Base-by-base conservation (phyloP, 2,329 filamentous ascomycete genomes). In the Scopulariopsis brevicaulis region DNA sequence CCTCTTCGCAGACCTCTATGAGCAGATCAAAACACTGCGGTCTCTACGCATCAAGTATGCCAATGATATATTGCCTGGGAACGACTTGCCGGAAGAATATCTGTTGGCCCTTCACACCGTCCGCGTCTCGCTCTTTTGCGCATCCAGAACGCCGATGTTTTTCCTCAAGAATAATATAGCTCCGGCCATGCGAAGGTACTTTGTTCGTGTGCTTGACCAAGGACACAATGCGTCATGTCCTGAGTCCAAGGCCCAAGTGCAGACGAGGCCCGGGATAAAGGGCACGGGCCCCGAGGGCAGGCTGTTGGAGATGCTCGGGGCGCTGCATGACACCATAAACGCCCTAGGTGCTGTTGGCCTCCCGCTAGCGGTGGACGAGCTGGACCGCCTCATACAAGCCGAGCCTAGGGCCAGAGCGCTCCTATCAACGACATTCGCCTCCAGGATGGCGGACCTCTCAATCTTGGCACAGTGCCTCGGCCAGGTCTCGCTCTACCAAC, bases 401-500 rank as follows among this genome's bases (percentile, higher is more conserved):
- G 72, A 79, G 6, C 63, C 67, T 1, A 59, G 65, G 7, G 70
- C 69, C 1, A 64, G 66, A n/a, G 65, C 67, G 1, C 60, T 77
- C 5, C 58, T 80, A 0, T 74, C 77, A 0, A 50, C 68, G 0
- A 66, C 62, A 15, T 60, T 77, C 0, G 68, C 68, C 1, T 58
- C 58, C 0, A 48, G 71, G 72, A 79, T 18, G 64, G 34, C 7
- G 7, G 34, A 35, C 12, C 34, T 35, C 7, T 35, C 34, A 6
- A 35, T 35, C 34, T 6, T 35, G 7, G 12, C 34, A 12, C 48
- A 81, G 59, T 76, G 74, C 54, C 32, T 73, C 8, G 65, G 66
- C 5, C 76, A 81, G 59, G 62, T 82, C 3, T 64, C 76, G 1
- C 59, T 73, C 1, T 80, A 74, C 60, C 73, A 76, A 53, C 77